phyloP scores from a whole-genome alignment of 1,284 basidiomycete genomes.

The Ustilago cynodontis region DNA sequence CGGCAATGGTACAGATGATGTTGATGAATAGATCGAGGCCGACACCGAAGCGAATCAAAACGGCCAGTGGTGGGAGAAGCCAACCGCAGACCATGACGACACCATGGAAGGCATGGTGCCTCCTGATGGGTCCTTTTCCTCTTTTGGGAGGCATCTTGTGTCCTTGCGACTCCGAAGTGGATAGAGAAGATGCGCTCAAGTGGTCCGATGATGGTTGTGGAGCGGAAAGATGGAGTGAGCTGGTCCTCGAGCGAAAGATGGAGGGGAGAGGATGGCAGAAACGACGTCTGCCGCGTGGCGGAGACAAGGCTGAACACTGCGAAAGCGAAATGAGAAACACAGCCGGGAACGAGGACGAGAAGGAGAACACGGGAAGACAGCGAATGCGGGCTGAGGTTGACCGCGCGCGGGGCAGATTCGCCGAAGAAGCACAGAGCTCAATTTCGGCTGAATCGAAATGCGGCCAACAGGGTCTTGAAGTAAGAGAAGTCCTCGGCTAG shows the following conservation, averaged over 20 bases:
- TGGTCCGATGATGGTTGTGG: background rate
- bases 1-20: conserved; percentile 85
- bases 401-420: conserved; percentile 10
- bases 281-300: conserved; percentile 1
- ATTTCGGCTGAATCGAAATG: conserved; percentile 12
- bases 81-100: conserved; percentile 73
- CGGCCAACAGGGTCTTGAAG: conserved; percentile 5
- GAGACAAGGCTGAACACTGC: conserved; percentile 13
- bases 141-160: conserved; percentile 26
- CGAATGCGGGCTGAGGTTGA: background rate
- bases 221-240: background rate
- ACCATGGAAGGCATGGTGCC: conserved; percentile 85
- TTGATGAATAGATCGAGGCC: conserved; percentile 94
- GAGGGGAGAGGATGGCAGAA: background rate
- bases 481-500: background rate
- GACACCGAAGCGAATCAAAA: conserved; percentile 92
- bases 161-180: background rate
- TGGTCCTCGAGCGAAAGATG: background rate
- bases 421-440: background rate
- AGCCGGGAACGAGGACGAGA: background rate
- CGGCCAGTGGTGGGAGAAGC: conserved; percentile 74
- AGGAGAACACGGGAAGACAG: background rate
- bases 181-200: background rate
- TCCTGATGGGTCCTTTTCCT: conserved; percentile 48
- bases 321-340: background rate